phyloP scores from a whole-genome alignment of 192 early-diverging fungal species.

The Backusella sp. region DNA sequence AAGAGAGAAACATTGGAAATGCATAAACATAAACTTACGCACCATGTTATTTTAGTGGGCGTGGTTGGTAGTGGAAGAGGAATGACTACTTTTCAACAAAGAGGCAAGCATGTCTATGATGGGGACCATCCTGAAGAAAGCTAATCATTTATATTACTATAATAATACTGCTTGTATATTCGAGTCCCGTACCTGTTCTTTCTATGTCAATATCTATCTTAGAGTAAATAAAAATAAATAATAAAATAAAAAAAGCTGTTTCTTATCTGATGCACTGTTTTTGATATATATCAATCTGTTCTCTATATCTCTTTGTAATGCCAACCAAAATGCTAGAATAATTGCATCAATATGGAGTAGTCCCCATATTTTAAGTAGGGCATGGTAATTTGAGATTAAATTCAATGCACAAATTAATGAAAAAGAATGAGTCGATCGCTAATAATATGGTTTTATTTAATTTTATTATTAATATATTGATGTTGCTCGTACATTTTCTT shows the following conservation, averaged over 20 bases:
- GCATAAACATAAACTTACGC: neutral
- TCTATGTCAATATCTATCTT: neutral
- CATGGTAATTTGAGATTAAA: too few relatives aligned
- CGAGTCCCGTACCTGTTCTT: neutral
- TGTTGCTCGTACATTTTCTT: neutral
- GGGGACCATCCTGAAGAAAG: neutral
- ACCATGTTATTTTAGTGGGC: constrained; percentile 51
- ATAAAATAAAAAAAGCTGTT: neutral
- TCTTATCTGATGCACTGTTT: neutral
- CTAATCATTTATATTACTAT: neutral
- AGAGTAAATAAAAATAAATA: constrained; percentile 1
- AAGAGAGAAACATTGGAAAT: constrained; percentile 13
- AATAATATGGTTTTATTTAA: neutral
- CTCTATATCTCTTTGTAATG: neutral
- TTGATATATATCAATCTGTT: neutral
- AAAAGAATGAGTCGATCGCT: too few relatives aligned
- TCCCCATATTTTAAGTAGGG: too few relatives aligned
- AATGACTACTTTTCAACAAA: constrained; percentile 74
- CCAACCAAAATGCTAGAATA: too few relatives aligned
- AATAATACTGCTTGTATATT: neutral
- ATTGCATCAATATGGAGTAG: too few relatives aligned
- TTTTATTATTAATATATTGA: neutral
- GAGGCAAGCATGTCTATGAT: constrained; percentile 69
- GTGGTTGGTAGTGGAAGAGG: constrained; percentile 78
- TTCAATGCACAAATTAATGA: too few relatives aligned